Base-by-base conservation (phyloP, 176 grass and related monocot species). In the Oryza australiensis region DNA sequence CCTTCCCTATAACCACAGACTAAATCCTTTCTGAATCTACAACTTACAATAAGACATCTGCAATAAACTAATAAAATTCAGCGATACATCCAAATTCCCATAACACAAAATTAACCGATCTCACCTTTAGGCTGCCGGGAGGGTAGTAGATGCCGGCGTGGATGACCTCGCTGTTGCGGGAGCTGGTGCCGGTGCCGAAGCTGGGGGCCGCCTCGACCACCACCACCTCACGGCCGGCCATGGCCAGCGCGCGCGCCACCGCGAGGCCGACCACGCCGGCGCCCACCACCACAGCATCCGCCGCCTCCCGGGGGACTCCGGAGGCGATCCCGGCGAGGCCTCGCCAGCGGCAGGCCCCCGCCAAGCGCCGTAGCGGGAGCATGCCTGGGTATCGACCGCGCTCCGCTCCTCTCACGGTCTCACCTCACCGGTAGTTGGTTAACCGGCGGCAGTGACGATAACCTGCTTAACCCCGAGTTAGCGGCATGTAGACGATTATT, bases 91-190 rank as follows among this genome's bases (percentile, higher is more conserved):
- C 51, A 55, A 55, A 55, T 55, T 55, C 2, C 51, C 18, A 55
- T 55, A 4, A 32, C 43, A 74, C 11, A 53, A 55, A 53, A 8
- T 8, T 30, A 53, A 16, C 73, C 32, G 20, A 65, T 83, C n/a
- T 10, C 51, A 98, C 92, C 90, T 93, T 98, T 24, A 95, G 86
- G 79, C 88, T 98, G n/a, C 84, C 22, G 4, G 83, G 78, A 59
- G 95, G 90, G 64, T 98, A 91, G 79, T 95, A 98, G 74, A 98
- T 95, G 32, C 95, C 95, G 62, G 95, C 89, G 55, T 98, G 92
- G 76, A 98, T 91, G 72, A 98, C 95, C 92, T 95, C 92, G 72
- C 95, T 98, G 72, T 98, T 98, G 66, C 95, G 90, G 62, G 95
- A 98, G 75, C 95, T 95, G 33, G 88, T 95, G 69, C 95, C 95